Evolutionary conservation across 2,329 filamentous ascomycete genomes (phyloP).

Genomic region (Grosmannia huntii): DNA sequence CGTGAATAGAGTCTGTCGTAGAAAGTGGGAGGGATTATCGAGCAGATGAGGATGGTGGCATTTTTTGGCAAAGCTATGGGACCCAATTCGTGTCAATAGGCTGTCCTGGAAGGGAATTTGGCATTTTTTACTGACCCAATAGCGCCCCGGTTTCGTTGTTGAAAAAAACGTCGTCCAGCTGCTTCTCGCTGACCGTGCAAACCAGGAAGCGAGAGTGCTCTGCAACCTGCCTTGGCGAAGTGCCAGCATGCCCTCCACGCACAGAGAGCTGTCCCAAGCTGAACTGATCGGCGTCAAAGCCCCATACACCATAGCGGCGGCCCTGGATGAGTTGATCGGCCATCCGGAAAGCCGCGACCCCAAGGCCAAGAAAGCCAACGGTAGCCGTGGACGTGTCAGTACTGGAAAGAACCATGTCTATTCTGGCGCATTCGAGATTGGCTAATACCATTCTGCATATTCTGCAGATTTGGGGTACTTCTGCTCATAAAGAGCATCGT

Average conservation of each 20-base stretch:
- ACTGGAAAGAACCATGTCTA: background rate
- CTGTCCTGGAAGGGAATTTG: background rate
- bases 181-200: conserved; percentile 37
- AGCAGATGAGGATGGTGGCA: conserved; percentile 52
- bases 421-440: background rate
- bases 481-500: background rate
- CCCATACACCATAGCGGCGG: conserved; percentile 50
- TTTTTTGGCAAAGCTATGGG: conserved; percentile 36
- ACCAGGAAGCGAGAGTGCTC: conserved; percentile 46
- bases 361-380: conserved; percentile 55
- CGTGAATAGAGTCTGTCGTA: conserved; percentile 46
- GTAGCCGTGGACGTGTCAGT: background rate
- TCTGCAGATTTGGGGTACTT: background rate
- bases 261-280: conserved; percentile 50
- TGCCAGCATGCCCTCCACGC: conserved; percentile 47
- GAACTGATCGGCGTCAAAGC: conserved; percentile 56
- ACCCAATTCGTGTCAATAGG: conserved; percentile 28
- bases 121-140: background rate
- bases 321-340: conserved; percentile 56
- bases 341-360: conserved; percentile 73
- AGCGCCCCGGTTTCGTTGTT: background rate
- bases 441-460: background rate
- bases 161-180: background rate
- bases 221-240: conserved; percentile 48
- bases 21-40: conserved; percentile 57